A percentile compares a stretch with the other conserved stretches of the same genome.
Evolutionary conservation across 768 basidiomycete species (phyloP).

Genomic region (Fistulinella prunicolor): DNA sequence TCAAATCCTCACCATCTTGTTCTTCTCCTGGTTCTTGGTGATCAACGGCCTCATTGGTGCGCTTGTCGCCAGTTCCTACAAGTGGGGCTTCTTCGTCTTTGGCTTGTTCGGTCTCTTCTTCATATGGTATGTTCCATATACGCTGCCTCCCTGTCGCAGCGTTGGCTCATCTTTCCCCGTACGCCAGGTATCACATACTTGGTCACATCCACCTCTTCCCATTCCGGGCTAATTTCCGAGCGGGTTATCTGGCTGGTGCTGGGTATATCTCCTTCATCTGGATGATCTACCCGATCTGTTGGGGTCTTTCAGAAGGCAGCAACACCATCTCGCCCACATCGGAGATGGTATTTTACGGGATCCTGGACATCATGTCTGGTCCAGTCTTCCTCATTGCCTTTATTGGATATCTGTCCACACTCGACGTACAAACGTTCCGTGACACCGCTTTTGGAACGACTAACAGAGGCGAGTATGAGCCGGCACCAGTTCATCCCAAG

Average conservation of each 20-base stretch:
- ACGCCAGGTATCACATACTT: constrained; percentile 30
- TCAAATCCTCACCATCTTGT: constrained; percentile 39
- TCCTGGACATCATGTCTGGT: constrained; percentile 40
- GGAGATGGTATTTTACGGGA: constrained; percentile 57
- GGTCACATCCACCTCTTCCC: constrained; percentile 24
- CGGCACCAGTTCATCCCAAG: background rate
- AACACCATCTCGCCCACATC: constrained; percentile 48
- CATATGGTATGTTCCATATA: constrained; percentile 39
- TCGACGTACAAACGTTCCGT: background rate
- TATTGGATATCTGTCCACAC: constrained; percentile 15
- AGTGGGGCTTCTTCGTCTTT: constrained; percentile 51
- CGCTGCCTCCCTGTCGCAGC: constrained; percentile 13
- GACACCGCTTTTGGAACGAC: constrained; percentile 10
- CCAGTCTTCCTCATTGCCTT: constrained; percentile 38
- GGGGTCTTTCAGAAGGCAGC: constrained; percentile 53
- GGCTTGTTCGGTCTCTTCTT: constrained; percentile 47
- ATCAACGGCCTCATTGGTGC: constrained; percentile 48
- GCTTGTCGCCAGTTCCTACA: constrained; percentile 49
- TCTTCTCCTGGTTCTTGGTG: constrained; percentile 46
- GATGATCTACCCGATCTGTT: constrained; percentile 55
- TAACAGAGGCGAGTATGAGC: constrained; percentile 4
- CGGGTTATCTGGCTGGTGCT: constrained; percentile 35
- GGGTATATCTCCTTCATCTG: constrained; percentile 51
- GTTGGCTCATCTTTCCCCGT: background rate
- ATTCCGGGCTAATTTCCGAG: constrained; percentile 25